Percentiles rank a stretch among this genome's conserved stretches.
Evolutionary conservation across 2,329 filamentous ascomycete species (phyloP).

Genomic region (Laburnicola sp.): DNA sequence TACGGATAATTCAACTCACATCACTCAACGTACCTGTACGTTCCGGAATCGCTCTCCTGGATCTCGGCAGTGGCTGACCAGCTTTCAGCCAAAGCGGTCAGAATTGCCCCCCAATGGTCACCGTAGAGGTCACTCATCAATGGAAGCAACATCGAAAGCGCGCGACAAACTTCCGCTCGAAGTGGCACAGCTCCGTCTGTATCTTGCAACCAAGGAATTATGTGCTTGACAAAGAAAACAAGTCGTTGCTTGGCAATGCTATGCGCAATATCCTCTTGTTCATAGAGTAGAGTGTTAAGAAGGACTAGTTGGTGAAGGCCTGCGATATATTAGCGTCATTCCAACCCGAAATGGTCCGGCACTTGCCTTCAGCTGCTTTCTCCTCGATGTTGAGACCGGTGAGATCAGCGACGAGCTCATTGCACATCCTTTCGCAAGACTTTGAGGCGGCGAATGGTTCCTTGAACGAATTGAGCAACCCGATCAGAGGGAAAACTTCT

Average conservation of each 20-base stretch:
- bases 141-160: conserved; percentile 64
- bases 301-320: conserved; percentile 55
- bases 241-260: conserved; percentile 66
- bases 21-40: conserved; percentile 24
- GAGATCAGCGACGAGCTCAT: conserved; percentile 63
- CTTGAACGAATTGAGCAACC: conserved; percentile 54
- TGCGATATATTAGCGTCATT: conserved; percentile 19
- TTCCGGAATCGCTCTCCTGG: conserved; percentile 28
- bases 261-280: conserved; percentile 52
- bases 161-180: conserved; percentile 60
- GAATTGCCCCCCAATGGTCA: conserved; percentile 71
- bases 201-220: conserved; percentile 70
- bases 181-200: conserved; percentile 53
- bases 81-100: conserved; percentile 40
- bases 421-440: conserved; percentile 57
- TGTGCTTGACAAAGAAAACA: conserved; percentile 79
- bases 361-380: conserved; percentile 48
- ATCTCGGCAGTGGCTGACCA: conserved; percentile 40
- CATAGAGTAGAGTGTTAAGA: conserved; percentile 58
- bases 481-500: conserved; percentile 52
- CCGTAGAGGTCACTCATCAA: conserved; percentile 82
- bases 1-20: not conserved
- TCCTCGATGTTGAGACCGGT: conserved; percentile 57
- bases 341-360: not conserved
- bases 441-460: conserved; percentile 54